Conservation (phyloP, 2,329 filamentous ascomycete genomes). For the Diaporthe aspalathi region DNA sequence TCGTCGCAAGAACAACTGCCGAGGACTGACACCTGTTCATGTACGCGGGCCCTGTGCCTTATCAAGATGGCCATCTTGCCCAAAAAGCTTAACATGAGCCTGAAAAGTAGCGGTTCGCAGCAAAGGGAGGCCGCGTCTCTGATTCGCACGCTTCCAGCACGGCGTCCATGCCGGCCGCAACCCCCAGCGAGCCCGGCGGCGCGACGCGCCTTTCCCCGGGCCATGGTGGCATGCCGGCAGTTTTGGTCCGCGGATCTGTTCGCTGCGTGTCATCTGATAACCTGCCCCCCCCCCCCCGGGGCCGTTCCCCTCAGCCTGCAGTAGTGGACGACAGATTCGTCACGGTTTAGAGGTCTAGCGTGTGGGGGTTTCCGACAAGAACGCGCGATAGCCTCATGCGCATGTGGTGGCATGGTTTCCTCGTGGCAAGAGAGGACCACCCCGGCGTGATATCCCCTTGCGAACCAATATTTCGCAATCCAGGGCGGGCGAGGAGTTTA, state of each 20-base stretch:
- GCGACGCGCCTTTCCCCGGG: slow-evolving; percentile 13
- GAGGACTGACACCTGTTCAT: slow-evolving; percentile 22
- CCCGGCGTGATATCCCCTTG: not conserved
- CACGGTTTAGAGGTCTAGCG: slow-evolving; percentile 23
- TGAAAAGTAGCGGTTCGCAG: not conserved
- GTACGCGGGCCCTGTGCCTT: not conserved
- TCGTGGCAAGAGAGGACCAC: not conserved
- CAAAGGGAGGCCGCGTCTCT: not conserved
- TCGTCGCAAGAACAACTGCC: slow-evolving; percentile 9
- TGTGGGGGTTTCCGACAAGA: not conserved
- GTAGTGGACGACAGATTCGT: not conserved
- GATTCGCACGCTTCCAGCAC: not conserved
- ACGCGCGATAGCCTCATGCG: not conserved
- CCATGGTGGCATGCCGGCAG: slow-evolving; percentile 25
- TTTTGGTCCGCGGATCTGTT: slow-evolving; percentile 25
- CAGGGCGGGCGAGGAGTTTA: not conserved
- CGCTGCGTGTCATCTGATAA: slow-evolving; percentile 9
- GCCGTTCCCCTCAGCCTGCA: slow-evolving; percentile 30
- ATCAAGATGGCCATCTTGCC: slow-evolving; percentile 15
- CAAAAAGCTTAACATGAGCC: slow-evolving; percentile 13
- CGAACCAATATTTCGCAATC: not conserved
- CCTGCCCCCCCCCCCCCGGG: no score
- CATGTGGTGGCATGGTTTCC: slow-evolving; percentile 4
- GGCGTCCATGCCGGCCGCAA: slow-evolving; percentile 21
- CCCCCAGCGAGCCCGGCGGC: slow-evolving; percentile 15